Conservation (phyloP, 169 alveolate species). For the Plasmodium sp. region DNA sequence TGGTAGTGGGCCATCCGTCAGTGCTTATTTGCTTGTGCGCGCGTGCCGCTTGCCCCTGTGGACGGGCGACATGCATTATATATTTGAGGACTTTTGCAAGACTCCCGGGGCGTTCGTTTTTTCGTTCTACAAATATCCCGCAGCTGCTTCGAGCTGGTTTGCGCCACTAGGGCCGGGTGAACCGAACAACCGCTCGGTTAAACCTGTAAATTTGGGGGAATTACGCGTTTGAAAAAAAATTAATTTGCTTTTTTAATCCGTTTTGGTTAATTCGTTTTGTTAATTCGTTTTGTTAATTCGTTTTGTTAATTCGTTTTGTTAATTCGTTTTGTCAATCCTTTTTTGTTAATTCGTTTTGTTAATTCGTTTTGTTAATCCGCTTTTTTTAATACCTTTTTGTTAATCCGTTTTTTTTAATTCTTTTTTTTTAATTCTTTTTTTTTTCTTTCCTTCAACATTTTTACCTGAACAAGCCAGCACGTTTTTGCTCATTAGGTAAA, state of each 20-base stretch:
- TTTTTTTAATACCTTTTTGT: background rate
- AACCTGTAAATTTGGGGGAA: background rate
- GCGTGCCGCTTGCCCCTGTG: background rate
- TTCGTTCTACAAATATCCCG: background rate
- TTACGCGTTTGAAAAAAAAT: background rate
- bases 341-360: too few species aligned
- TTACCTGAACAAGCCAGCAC: slow-evolving; percentile 3
- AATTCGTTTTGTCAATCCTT: too few species aligned
- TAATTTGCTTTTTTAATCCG: background rate
- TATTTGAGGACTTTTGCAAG: background rate
- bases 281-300: too few species aligned
- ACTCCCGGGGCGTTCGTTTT: background rate
- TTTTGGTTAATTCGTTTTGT: too few species aligned
- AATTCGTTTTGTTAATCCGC: background rate
- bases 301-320: background rate
- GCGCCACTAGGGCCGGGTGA: background rate
- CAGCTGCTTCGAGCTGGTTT: background rate
- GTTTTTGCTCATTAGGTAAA: background rate
- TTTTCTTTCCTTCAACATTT: background rate
- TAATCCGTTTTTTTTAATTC: background rate
- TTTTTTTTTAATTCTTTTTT: background rate
- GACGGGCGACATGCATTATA: background rate
- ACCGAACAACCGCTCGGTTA: background rate
- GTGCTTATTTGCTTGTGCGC: background rate
- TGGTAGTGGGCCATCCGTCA: background rate